A percentile compares a stretch with the other conserved stretches of the same genome.
phyloP scores from a whole-genome alignment of 306 rosid species.

The Citrullus mucosospermus region DNA sequence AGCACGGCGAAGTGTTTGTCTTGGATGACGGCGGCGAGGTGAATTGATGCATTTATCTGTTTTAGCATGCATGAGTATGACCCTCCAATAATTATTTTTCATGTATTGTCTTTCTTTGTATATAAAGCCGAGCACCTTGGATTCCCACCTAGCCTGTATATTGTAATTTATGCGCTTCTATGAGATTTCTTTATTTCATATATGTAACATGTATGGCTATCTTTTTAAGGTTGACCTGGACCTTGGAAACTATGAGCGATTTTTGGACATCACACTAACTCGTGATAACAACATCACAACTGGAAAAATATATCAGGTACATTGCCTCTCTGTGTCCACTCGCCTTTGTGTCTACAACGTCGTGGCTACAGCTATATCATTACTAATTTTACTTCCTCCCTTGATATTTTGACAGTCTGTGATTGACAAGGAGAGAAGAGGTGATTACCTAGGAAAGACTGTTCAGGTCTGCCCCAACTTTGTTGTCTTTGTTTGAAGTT shows the following conservation, averaged over 20 bases:
- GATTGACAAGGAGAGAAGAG: slow-evolving; percentile 33
- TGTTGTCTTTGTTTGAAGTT: neutral
- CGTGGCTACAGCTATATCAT: neutral
- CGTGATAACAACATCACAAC: slow-evolving; percentile 90
- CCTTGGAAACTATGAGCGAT: slow-evolving; percentile 95
- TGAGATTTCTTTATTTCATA: neutral
- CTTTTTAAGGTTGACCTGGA: slow-evolving; percentile 83
- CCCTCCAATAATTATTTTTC: neutral
- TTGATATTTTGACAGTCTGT: slow-evolving; percentile 19
- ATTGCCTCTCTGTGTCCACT: neutral
- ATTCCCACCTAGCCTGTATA: neutral
- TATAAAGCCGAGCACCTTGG: neutral
- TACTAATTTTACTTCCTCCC: neutral
- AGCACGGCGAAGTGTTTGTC: slow-evolving; percentile 3
- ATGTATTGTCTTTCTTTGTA: neutral
- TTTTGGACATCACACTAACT: slow-evolving; percentile 74
- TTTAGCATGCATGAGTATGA: neutral
- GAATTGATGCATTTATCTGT: neutral
- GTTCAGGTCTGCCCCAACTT: slow-evolving; percentile 25
- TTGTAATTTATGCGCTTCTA: neutral
- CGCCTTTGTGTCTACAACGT: neutral
- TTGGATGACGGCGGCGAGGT: slow-evolving; percentile 9
- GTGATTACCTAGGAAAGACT: slow-evolving; percentile 47
- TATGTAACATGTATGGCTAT: neutral
- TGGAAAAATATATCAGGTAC: slow-evolving; percentile 91